Conservation (phyloP, 23 red algal genomes). For the Gracilaria gracilis region DNA sequence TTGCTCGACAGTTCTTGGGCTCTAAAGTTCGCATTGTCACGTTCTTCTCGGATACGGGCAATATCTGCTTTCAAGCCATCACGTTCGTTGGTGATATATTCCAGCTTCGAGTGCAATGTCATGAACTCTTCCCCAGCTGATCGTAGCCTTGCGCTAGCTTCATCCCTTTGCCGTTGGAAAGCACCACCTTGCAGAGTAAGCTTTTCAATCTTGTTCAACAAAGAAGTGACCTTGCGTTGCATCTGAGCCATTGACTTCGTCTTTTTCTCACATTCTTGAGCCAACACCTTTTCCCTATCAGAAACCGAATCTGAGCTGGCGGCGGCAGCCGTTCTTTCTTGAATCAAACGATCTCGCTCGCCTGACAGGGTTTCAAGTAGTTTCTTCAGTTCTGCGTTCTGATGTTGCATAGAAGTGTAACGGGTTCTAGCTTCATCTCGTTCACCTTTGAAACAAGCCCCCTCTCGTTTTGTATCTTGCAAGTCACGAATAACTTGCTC, state of each 20-base stretch:
- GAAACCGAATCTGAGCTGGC: slow-evolving; percentile 27
- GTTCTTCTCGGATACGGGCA: slow-evolving; percentile 43
- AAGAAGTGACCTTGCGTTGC: slow-evolving; percentile 51
- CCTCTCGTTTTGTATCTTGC: slow-evolving; percentile 34
- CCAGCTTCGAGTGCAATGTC: slow-evolving; percentile 38
- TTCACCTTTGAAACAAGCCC: slow-evolving; percentile 23
- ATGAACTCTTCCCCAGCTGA: slow-evolving; percentile 64
- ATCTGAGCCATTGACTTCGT: slow-evolving; percentile 23
- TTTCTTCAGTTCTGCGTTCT: slow-evolving; percentile 37
- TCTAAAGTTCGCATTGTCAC: slow-evolving; percentile 16
- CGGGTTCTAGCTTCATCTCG: slow-evolving; percentile 52
- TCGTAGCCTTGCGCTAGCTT: slow-evolving; percentile 61
- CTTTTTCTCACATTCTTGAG: slow-evolving; percentile 61
- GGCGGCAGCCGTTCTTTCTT: slow-evolving; percentile 45
- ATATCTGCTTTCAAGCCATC: slow-evolving; percentile 53
- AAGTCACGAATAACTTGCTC: slow-evolving; percentile 38
- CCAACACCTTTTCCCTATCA: slow-evolving; percentile 40
- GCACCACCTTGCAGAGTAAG: slow-evolving; percentile 38
- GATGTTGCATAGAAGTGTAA: slow-evolving; percentile 31
- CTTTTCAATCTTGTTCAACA: slow-evolving; percentile 67
- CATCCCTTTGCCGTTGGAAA: slow-evolving; percentile 68
- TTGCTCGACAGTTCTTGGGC: slow-evolving; percentile 33
- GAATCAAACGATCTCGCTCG: slow-evolving; percentile 55
- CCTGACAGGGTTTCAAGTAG: slow-evolving; percentile 21
- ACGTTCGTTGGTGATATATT: slow-evolving; percentile 10